A percentile compares a stretch with the other conserved stretches of the same genome.
phyloP scores from a whole-genome alignment of 371 early-diverging fungal species.

The Sanchytrium tribonematis region DNA sequence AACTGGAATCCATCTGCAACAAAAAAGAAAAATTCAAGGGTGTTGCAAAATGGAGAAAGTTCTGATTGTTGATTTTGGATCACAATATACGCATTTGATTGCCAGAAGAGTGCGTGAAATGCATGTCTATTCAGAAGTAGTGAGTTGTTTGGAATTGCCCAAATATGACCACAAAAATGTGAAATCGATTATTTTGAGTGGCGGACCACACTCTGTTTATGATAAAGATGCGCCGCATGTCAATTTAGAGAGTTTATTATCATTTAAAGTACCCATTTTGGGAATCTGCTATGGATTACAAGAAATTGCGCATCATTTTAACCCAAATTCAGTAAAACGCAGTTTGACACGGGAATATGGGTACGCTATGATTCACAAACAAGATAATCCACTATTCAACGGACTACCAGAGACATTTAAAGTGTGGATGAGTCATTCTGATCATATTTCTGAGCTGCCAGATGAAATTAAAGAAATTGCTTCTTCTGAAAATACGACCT shows the following conservation, averaged over 20 bases:
- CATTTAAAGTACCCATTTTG: conserved; percentile 60
- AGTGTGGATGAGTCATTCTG: conserved; percentile 96
- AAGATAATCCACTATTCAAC: conserved; percentile 31
- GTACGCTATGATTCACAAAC: conserved; percentile 43
- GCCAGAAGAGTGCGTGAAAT: conserved; percentile 78
- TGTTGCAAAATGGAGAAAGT: no score
- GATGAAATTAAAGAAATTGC: conserved; percentile 54
- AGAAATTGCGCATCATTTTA: conserved; percentile 60
- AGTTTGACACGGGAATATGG: conserved; percentile 84
- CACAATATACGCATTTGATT: conserved; percentile 88
- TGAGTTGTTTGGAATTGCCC: no score
- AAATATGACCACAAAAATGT: no score
- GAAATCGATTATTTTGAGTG: conserved; percentile 78
- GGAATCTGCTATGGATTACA: conserved; percentile 94
- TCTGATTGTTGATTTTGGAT: conserved; percentile 91
- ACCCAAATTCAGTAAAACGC: conserved; percentile 58
- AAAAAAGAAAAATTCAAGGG: no score
- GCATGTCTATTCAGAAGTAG: conserved; percentile 88
- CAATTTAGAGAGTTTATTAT: conserved; percentile 62
- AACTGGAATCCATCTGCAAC: no score
- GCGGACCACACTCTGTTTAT: conserved; percentile 83
- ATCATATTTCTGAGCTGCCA: conserved; percentile 58
- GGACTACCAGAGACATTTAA: conserved; percentile 28
- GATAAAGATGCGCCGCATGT: conserved; percentile 78
- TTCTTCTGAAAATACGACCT: conserved; percentile 54